Evolutionary conservation across 2,329 filamentous ascomycete genomes (phyloP), one percentile per base, ranked within the genome.

Genomic region (Diaporthe capsici): DNA sequence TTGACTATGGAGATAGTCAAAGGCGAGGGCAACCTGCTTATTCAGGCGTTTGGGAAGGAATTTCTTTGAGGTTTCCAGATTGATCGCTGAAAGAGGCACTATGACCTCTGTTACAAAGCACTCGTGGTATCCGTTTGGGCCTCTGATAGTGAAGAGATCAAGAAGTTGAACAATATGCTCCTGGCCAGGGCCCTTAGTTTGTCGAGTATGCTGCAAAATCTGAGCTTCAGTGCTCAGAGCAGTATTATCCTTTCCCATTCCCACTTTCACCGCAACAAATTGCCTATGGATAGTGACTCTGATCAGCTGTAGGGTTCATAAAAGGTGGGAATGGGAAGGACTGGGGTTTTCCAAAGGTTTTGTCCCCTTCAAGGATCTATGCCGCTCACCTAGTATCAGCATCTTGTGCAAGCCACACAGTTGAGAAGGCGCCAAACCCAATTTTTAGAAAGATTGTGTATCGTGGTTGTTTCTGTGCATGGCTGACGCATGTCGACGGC

Each of bases 381-480:
- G 57, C 55, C 9, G 15, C 39, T 47, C 39, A 67, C n/a, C 42
- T 67, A 13, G 42, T 47, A 22, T 67, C 39, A 47, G 28, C 37
- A 34, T 67, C 61, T 47, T 47, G 44, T n/a, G 61, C 61, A 49
- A 67, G 61, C 39, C 61, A 67, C n/a, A 67, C 61, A 49, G n/a
- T 67, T 20, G 68, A 58, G 51, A 71, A 71, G 13, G 51, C 68
- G 17, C 68, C 68, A 31, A 71, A 58, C 31, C 53, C 68, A 53
- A 71, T 58, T 31, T 58, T 71, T 12, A 71, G 28, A 55, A 58
- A 53, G 34, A 71, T 71, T 2, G 49, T 25, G n/a, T 58, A 71
- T 20, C 68, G 22, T 31, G 51, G 51, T 28, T 44, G 12, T n/a
- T 71, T 71, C 20, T 71, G 12, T 31, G 68, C 53, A 17, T 71